Conservation (phyloP, 2,329 filamentous ascomycete genomes). For the Aureobasidium uvarum region DNA sequence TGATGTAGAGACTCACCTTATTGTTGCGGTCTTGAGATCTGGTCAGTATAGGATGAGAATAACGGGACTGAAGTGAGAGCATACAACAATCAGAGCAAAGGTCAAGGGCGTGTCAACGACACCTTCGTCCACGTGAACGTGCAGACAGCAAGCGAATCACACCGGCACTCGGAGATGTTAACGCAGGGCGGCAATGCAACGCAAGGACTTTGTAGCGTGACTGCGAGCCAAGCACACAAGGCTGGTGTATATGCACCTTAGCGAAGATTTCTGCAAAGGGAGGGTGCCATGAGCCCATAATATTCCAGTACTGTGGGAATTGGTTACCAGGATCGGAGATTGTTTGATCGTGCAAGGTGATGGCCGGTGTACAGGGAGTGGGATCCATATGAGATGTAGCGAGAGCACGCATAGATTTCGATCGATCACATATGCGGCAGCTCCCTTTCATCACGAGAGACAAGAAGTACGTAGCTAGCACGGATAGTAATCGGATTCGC, state of each 20-base stretch:
- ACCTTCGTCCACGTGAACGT: not conserved
- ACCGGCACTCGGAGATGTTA: not conserved
- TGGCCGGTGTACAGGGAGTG: not conserved
- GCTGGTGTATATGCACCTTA: not conserved
- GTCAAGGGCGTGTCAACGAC: not conserved
- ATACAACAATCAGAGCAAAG: not conserved
- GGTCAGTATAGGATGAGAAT: too few relatives aligned
- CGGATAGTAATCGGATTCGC: not conserved
- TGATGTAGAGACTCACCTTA: not conserved
- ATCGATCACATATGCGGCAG: not conserved
- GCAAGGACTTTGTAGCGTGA: not conserved
- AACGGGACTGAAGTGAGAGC: not conserved
- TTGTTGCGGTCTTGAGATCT: not conserved
- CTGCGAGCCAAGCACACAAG: not conserved
- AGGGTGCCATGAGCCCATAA: not conserved
- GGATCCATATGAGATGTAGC: not conserved
- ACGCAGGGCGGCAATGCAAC: not conserved
- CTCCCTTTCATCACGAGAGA: not conserved
- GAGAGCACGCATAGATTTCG: not conserved
- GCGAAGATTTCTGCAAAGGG: not conserved
- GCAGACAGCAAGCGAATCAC: not conserved
- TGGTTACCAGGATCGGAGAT: constrained; percentile 11
- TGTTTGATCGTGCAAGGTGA: not conserved
- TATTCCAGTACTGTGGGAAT: not conserved
- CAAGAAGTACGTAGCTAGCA: not conserved